Base-by-base conservation (phyloP, 177 flowering plant genomes). In the Vitis hybrid region DNA sequence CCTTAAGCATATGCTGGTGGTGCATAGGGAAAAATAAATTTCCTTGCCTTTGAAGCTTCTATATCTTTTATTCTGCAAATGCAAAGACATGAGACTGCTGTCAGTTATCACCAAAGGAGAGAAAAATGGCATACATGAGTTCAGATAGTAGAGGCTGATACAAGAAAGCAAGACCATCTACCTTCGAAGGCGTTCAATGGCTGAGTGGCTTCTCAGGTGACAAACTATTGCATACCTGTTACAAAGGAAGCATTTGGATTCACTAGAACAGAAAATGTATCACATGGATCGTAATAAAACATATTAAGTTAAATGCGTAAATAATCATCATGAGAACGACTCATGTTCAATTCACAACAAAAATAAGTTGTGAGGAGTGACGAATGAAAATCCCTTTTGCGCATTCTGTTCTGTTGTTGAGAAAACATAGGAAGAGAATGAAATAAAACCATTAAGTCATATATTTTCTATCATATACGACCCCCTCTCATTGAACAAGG, bases 171-270 rank as follows among this genome's bases (percentile, higher is more conserved):
- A 71, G n/a, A 62, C 11, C 5, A 55, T 46, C 51, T 84, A 91
- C 97, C 98, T 91, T 16, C 92, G 90, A 60, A 94, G 88, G 62
- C 92, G 94, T 65, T 94, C 97, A 72, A 94, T 85, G 35, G 98
- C 94, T 11, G 86, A 82, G 65, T 79, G 79, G 75, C 70, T 88
- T 72, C 75, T 83, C 79, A 89, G 62, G 78, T 92, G 87, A 77
- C 98, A 94, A 60, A 78, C 94, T 64, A 94, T 84, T 55, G 97
- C 93, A 78, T 94, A 94, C 85, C 98, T 94, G 70, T 21, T 54
- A n/a, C 63, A 75, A 27, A 59, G 40, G 51, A 62, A 70, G 16
- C 10, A 56, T 5, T 54, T 12, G 27, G 27, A 61, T 14, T 46
- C 15, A 67, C 8, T 15, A 66, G 51, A 19, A 11, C 21, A 55